These are phyloP conservation scores for Pistacia integerrima DNA, from an alignment of 345 rosid genomes.

Conservation along the genomic window DNA sequence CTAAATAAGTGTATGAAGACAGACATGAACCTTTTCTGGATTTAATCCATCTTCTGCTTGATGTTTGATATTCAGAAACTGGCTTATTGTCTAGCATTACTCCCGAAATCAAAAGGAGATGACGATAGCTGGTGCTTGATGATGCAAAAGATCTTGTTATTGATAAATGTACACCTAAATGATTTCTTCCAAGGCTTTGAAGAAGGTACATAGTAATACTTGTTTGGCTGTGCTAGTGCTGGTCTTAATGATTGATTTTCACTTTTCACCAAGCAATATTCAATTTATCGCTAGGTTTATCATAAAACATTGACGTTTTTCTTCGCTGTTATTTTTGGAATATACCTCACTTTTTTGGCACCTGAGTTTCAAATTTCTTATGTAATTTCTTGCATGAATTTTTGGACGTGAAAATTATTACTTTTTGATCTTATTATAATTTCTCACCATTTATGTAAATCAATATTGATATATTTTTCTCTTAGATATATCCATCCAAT, in stretches of 20 bases:
- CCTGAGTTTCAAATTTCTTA: not conserved
- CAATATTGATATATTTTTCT: not conserved
- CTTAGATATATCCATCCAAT: no score
- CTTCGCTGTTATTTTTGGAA: not conserved
- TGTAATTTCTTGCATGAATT: not conserved
- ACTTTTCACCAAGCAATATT: not conserved
- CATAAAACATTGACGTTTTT: not conserved
- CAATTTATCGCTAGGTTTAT: not conserved
- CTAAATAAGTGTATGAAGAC: constrained; percentile 16
- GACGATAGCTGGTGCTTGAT: constrained; percentile 72
- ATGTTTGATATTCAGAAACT: constrained; percentile 57
- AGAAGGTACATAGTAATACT: constrained; percentile 54
- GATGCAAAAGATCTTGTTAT: constrained; percentile 69
- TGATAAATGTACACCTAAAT: constrained; percentile 56
- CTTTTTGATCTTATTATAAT: not conserved
- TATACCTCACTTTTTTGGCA: not conserved
- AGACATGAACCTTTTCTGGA: constrained; percentile 16
- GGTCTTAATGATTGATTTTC: not conserved
- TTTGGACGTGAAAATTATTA: not conserved
- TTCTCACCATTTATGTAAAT: not conserved
- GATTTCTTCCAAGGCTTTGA: constrained; percentile 79
- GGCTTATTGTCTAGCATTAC: constrained; percentile 73
- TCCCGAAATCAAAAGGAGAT: constrained; percentile 84
- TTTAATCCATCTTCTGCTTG: constrained; percentile 16
- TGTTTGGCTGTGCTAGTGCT: constrained; percentile 15